These are phyloP conservation scores for Lasiosphaeris hirsuta DNA, from an alignment of 495 filamentous ascomycete genomes.

Conservation along the genomic window DNA sequence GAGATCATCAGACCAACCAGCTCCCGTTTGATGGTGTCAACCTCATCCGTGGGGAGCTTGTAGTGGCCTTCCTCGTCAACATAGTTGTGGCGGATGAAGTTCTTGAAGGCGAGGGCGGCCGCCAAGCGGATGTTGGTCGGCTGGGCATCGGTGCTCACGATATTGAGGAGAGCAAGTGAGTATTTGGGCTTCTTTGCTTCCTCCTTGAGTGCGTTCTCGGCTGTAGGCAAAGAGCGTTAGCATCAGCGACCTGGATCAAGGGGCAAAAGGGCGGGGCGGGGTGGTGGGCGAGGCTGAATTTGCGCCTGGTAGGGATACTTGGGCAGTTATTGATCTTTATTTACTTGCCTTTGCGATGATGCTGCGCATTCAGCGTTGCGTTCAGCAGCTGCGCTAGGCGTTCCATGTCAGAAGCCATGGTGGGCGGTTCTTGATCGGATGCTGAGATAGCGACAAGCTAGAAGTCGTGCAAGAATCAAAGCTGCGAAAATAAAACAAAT, in stretches of 20 bases:
- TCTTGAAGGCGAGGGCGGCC: conserved; percentile 96
- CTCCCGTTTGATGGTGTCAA: conserved; percentile 84
- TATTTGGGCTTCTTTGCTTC: conserved; percentile 79
- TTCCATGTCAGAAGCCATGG: conserved; percentile 74
- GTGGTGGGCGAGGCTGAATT: background rate
- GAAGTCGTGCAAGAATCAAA: background rate
- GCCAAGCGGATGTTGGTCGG: conserved; percentile 76
- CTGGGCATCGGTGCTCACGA: conserved; percentile 69
- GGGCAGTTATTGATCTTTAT: conserved; percentile 2
- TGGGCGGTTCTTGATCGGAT: conserved; percentile 20
- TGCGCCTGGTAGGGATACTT: conserved; percentile 8
- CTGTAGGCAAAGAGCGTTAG: conserved; percentile 47
- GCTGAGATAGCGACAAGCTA: conserved; percentile 5
- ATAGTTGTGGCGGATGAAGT: conserved; percentile 91
- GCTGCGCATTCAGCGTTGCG: conserved; percentile 76
- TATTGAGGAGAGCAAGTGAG: conserved; percentile 81
- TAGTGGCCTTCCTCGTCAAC: conserved; percentile 87
- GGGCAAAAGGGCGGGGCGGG: background rate
- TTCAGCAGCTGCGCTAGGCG: conserved; percentile 75
- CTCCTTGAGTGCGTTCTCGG: conserved; percentile 70
- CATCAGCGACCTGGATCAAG: background rate
- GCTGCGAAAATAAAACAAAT: conserved; percentile 8
- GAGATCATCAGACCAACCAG: conserved; percentile 95
- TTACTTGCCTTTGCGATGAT: conserved; percentile 80
- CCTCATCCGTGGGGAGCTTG: conserved; percentile 76